Evolutionary conservation across 2,329 filamentous ascomycete species (phyloP), one percentile per base, ranked within the genome.

Genomic region (Aspergillus sp.): DNA sequence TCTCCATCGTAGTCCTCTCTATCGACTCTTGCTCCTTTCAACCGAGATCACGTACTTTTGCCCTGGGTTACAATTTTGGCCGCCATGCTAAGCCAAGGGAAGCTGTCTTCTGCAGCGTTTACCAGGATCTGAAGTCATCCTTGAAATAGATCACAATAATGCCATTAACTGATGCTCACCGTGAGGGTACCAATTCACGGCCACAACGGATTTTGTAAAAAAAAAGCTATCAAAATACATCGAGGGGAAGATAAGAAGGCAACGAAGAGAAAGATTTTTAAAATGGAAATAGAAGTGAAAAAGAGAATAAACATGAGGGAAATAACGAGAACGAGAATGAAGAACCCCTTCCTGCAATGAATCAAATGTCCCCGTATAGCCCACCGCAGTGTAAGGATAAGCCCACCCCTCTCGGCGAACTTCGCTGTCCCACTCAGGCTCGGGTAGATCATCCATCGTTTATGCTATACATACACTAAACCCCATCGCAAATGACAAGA

Each of bases 401-500:
- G 55, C 50, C 45, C 36, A 42, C 16, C 36, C 45, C 45, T 24
- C 10, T 47, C 45, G 22, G 45, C 10, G 45, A 24, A 54, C 51
- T 50, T 12, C 16, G 18, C 20, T 54, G 26, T 59, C 42, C 55
- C 32, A 49, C 55, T 49, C 51, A 24, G n/a, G 46, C 45, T 47
- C 29, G 31, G 39, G 46, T 52, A 64, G 62, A 65, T 65, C 68
- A 67, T 69, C 67, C 62, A 63, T 71, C 68, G 67, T 66, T 72
- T 67, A 72, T 71, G 70, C 69, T 73, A 72, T 70, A 73, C 66
- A 70, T 69, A 64, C 69, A 70, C 64, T 57, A 62, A 59, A 59
- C 36, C 56, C 45, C 45, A 31, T 45, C 47, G 54, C 50, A 59
- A 65, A 63, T 52, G 58, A 60, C 50, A 65, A 61, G 31, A 46